Conservation (phyloP, 1,284 basidiomycete species). For the Ustanciosporium gigantosporum region DNA sequence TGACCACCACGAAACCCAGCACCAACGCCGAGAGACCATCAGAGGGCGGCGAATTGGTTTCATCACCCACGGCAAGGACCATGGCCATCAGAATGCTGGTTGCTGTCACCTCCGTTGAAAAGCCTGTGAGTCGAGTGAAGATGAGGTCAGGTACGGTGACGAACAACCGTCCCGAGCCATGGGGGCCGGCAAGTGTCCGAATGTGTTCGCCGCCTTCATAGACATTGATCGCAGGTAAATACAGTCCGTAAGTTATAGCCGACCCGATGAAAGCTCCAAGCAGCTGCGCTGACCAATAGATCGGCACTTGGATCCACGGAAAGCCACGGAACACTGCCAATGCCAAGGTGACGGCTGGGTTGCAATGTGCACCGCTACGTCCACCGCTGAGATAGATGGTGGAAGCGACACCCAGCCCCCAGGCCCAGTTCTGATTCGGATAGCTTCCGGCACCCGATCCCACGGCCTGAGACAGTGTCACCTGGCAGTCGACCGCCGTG, state of each 20-base stretch:
- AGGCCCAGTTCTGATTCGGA: conserved; percentile 42
- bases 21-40: conserved; percentile 66
- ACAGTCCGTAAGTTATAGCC: conserved; percentile 74
- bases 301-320: conserved; percentile 77
- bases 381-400: conserved; percentile 48
- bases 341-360: conserved; percentile 66
- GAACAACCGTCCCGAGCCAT: conserved; percentile 72
- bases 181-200: conserved; percentile 66
- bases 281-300: conserved; percentile 72
- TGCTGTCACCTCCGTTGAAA: conserved; percentile 40
- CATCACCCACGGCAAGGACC: conserved; percentile 33
- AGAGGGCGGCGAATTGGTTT: conserved; percentile 65
- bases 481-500: conserved; percentile 50
- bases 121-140: conserved; percentile 20
- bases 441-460: conserved; percentile 20
- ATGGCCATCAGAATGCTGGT: conserved; percentile 43
- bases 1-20: conserved; percentile 67
- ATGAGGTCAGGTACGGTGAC: conserved; percentile 67
- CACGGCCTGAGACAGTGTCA: conserved; percentile 32
- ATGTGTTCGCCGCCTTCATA: conserved; percentile 70
- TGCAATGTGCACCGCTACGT: conserved; percentile 42
- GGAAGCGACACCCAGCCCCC: conserved; percentile 47
- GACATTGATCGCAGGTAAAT: conserved; percentile 74
- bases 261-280: conserved; percentile 74
- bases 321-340: conserved; percentile 74